Base-by-base conservation (phyloP, 345 rosid genomes). In the Salix suchowensis region DNA sequence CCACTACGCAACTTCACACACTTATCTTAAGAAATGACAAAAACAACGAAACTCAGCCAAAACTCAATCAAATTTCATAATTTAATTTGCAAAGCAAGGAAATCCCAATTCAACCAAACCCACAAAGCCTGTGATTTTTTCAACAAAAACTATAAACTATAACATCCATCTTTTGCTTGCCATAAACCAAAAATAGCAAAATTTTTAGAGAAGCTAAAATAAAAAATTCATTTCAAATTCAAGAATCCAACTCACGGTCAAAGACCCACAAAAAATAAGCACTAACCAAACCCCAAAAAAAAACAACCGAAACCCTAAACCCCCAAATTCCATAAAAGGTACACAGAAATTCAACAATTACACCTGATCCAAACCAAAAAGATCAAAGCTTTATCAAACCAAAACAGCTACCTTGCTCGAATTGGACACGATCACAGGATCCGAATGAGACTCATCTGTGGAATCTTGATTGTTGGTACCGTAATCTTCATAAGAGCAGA, bases 401-500 rank as follows among this genome's bases (percentile, higher is more conserved):
- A 34, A 40, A 42, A n/a, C 24, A 28, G 37, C 2, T 76, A 86
- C 90, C 91, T 87, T 87, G 73, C 66, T 39, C 30, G 87, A 84
- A 81, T 80, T 83, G 79, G 88, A 72, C 28, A 65, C 84, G 65
- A 71, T 77, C 4, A 81, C 85, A 67, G 93, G 84, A 79, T 96
- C 98, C 71, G 92, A 86, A 78, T 81, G 90, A 75, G 72, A 58
- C 15, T 92, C 98, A 60, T 91, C 92, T 61, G 96, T 70, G 1
- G 94, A 79, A 70, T 96, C 98, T 84, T 90, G 94, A 78, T 87
- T 89, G n/a, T 86, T 88, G 71, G 44, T 42, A 68, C 82, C 81
- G 84, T 80, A 92, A 77, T 92, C 98, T 52, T 96, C 96, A 80
- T 96, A 96, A 7, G 99, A 91, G 90, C 97, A 94, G 80, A 96